phyloP scores from a whole-genome alignment of 345 rosid genomes.

The Passiflora organensis region DNA sequence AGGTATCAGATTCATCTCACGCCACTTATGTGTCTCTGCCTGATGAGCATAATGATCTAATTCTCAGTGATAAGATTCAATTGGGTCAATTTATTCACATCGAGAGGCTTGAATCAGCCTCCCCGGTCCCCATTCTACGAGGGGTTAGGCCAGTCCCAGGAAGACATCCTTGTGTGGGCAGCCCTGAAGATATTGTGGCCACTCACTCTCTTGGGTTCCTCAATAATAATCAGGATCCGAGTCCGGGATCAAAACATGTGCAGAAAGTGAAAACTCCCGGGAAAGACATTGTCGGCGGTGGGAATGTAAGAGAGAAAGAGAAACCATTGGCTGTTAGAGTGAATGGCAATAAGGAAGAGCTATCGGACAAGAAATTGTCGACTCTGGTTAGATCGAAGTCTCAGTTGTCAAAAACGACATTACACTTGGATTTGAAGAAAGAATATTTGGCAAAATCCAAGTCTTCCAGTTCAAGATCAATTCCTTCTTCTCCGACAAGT shows the following conservation, averaged over 20 bases:
- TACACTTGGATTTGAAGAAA: slow-evolving; percentile 54
- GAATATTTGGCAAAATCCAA: slow-evolving; percentile 50
- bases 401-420: slow-evolving; percentile 38
- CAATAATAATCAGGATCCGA: slow-evolving; percentile 29
- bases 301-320: slow-evolving; percentile 40
- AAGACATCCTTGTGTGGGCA: slow-evolving; percentile 90
- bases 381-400: slow-evolving; percentile 49
- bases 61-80: slow-evolving; percentile 89
- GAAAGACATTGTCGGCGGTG: slow-evolving; percentile 25
- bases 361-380: slow-evolving; percentile 31
- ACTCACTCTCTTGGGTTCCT: slow-evolving; percentile 73
- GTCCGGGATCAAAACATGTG: slow-evolving; percentile 37
- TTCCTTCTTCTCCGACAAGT: slow-evolving; percentile 85
- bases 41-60: slow-evolving; percentile 92
- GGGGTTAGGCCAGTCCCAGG: slow-evolving; percentile 99
- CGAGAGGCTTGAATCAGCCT: slow-evolving; percentile 82
- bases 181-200: slow-evolving; percentile 92
- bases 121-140: slow-evolving; percentile 83
- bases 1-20: slow-evolving; percentile 97
- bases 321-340: slow-evolving; percentile 38
- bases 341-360: slow-evolving; percentile 49
- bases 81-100: slow-evolving; percentile 95
- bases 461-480: slow-evolving; percentile 59
- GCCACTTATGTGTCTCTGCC: slow-evolving; percentile 93
- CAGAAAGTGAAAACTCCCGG: slow-evolving; percentile 43